A percentile compares a stretch with the other conserved stretches of the same genome.
Conservation (phyloP, 2,329 filamentous ascomycete genomes). For the Cordyceps pruinosa region DNA sequence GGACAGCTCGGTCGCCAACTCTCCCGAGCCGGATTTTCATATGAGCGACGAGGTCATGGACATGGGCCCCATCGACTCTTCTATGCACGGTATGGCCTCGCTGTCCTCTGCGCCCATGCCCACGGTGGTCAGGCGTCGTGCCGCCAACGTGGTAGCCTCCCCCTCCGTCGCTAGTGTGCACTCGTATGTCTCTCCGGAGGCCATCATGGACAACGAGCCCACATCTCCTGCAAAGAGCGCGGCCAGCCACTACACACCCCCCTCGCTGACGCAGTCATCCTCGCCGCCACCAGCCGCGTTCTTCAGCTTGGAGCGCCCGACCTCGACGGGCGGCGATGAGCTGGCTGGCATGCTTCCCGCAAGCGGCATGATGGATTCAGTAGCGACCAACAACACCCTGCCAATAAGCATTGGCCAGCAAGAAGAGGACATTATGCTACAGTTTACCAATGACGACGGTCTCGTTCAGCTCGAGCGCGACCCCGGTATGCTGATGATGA, state of each 20-base stretch:
- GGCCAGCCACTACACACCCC: constrained; percentile 48
- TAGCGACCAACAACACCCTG: constrained; percentile 27
- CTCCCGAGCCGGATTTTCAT: constrained; percentile 42
- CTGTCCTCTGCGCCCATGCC: constrained; percentile 43
- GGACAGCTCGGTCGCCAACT: constrained; percentile 48
- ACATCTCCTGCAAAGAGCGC: constrained; percentile 45
- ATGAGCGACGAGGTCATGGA: constrained; percentile 45
- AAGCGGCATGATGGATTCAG: constrained; percentile 27
- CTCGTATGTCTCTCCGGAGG: constrained; percentile 42
- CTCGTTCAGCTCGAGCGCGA: constrained; percentile 40
- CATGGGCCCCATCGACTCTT: constrained; percentile 25
- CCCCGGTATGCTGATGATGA: constrained; percentile 41
- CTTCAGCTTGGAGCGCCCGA: constrained; percentile 40
- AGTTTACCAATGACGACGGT: constrained; percentile 26
- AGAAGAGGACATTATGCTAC: constrained; percentile 27
- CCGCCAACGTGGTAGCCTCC: constrained; percentile 26
- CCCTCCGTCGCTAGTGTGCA: constrained; percentile 33
- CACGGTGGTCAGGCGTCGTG: constrained; percentile 23
- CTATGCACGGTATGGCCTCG: constrained; percentile 24
- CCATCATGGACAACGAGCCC: constrained; percentile 35
- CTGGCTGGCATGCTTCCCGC: constrained; percentile 23
- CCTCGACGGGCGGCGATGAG: constrained; percentile 25
- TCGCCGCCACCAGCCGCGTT: constrained; percentile 49
- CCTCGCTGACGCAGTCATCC: constrained; percentile 54
- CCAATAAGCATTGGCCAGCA: constrained; percentile 31